Evolutionary conservation across 257 asterid species (phyloP).

Genomic region (Ballota nigra): DNA sequence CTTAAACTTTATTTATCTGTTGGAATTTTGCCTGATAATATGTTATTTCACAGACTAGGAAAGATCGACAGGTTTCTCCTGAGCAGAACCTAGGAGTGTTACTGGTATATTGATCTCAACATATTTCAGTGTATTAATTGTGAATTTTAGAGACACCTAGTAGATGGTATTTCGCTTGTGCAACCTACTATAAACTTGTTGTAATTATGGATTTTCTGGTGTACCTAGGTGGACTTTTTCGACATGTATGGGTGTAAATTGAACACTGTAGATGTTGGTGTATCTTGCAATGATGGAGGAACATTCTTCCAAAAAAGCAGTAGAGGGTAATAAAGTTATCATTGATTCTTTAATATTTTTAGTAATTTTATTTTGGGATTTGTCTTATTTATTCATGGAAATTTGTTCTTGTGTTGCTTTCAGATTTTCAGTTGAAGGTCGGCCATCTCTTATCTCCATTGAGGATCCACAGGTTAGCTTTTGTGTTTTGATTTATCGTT

Average conservation of each 20-base stretch:
- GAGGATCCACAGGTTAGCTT: slow-evolving; percentile 91
- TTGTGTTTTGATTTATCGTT: slow-evolving; percentile 13
- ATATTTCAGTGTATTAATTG: neutral
- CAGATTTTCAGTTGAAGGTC: slow-evolving; percentile 69
- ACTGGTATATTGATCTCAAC: slow-evolving; percentile 48
- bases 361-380: neutral
- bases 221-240: slow-evolving; percentile 72
- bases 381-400: neutral
- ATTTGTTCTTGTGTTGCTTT: slow-evolving; percentile 14
- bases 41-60: slow-evolving; percentile 48
- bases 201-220: slow-evolving; percentile 20
- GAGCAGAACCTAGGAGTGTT: slow-evolving; percentile 90
- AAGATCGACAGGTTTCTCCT: slow-evolving; percentile 48
- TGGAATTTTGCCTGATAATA: slow-evolving; percentile 14
- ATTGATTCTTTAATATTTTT: neutral
- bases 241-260: slow-evolving; percentile 89
- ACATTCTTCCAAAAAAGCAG: slow-evolving; percentile 64
- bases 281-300: slow-evolving; percentile 73
- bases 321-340: slow-evolving; percentile 57
- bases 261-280: slow-evolving; percentile 82
- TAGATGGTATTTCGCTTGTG: slow-evolving; percentile 3
- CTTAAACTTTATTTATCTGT: neutral
- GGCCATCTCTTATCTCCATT: slow-evolving; percentile 63
- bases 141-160: neutral
- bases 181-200: slow-evolving; percentile 9